A percentile compares a stretch with the other conserved stretches of the same genome.
Evolutionary conservation across 768 basidiomycete species (phyloP).

Genomic region (Tricholoma saponaceum): DNA sequence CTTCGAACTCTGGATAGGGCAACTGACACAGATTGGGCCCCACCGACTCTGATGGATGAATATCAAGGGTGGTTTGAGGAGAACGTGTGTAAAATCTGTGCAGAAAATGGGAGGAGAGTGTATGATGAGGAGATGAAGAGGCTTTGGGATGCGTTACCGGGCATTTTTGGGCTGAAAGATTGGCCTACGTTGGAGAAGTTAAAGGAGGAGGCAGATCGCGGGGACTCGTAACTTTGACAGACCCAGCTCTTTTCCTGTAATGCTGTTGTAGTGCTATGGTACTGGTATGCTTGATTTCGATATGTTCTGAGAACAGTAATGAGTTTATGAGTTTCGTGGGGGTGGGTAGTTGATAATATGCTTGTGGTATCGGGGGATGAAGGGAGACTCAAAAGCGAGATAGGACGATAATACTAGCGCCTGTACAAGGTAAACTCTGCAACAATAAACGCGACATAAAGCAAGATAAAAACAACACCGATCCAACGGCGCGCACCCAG

Average conservation of each 20-base stretch:
- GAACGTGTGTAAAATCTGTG: neutral
- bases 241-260: no score
- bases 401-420: neutral
- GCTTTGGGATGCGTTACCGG: constrained; percentile 5
- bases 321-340: no score
- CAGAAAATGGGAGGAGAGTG: neutral
- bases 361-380: neutral
- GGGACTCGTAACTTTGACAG: no score
- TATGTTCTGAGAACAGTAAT: no score
- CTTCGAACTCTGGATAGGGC: neutral
- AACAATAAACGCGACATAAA: neutral
- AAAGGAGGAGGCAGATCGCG: no score
- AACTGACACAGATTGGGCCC: neutral
- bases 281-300: no score
- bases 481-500: neutral
- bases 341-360: neutral
- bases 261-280: neutral
- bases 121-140: neutral
- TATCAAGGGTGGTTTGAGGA: neutral
- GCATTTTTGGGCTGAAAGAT: constrained; percentile 2
- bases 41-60: neutral
- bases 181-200: neutral
- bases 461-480: neutral
- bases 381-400: neutral
- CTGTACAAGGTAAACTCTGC: neutral